phyloP scores from a whole-genome alignment of 1,284 basidiomycete genomes.

The Ustilago hordei region DNA sequence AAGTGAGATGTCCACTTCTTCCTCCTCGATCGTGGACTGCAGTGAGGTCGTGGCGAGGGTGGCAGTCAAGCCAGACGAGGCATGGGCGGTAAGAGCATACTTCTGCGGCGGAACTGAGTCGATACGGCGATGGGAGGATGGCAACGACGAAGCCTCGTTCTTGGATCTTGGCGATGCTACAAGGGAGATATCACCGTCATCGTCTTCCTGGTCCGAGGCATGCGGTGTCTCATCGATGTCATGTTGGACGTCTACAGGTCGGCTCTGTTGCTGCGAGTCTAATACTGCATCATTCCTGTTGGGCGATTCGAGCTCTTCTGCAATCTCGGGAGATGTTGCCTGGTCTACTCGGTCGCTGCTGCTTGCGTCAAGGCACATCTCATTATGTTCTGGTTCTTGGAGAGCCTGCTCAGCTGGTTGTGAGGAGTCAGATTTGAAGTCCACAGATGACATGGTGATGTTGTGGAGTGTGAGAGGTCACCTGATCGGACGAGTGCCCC shows the following conservation, averaged over 20 bases:
- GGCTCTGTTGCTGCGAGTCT: not conserved
- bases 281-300: not conserved
- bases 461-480: not conserved
- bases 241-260: not conserved
- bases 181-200: conserved; percentile 36
- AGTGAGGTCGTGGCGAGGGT: conserved; percentile 26
- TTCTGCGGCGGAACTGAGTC: conserved; percentile 53
- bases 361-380: not conserved
- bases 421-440: not conserved
- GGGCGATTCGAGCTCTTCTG: not conserved
- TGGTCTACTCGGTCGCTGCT: not conserved
- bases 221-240: not conserved
- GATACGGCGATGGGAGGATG: conserved; percentile 27
- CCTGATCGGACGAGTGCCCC: not conserved
- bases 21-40: conserved; percentile 20
- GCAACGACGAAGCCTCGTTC: not conserved
- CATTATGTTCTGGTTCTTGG: not conserved
- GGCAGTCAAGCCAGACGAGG: conserved; percentile 4
- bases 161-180: conserved; percentile 16
- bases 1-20: conserved; percentile 24
- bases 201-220: conserved; percentile 10
- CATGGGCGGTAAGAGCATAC: conserved; percentile 26
- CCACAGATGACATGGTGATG: not conserved
- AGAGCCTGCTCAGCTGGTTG: not conserved
- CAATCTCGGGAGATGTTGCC: not conserved